Evolutionary conservation across 2,329 filamentous ascomycete species (phyloP).

Genomic region (Cladophialophora bantiana): DNA sequence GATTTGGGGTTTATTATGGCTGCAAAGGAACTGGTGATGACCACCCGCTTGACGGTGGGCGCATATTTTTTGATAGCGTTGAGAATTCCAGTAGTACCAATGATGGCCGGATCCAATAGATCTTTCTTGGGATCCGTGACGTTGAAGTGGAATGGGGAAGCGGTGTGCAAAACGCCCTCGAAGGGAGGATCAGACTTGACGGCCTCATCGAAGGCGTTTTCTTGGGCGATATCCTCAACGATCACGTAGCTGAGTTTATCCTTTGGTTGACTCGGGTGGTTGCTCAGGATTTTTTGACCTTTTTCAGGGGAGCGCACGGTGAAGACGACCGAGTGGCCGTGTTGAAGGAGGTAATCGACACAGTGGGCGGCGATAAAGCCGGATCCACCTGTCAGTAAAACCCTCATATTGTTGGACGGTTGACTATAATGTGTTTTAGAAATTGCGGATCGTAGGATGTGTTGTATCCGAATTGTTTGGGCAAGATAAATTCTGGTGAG

Average conservation of each 20-base stretch:
- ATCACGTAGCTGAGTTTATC: constrained; percentile 69
- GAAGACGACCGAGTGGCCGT: constrained; percentile 65
- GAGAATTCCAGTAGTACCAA: constrained; percentile 68
- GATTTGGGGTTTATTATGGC: constrained; percentile 62
- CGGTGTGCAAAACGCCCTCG: constrained; percentile 76
- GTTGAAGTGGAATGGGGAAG: constrained; percentile 76
- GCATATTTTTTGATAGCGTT: constrained; percentile 67
- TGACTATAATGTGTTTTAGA: constrained; percentile 2
- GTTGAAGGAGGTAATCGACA: constrained; percentile 65
- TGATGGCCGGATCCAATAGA: constrained; percentile 66
- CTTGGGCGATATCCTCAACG: constrained; percentile 74
- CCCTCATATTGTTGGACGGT: constrained; percentile 49
- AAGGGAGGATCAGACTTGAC: constrained; percentile 70
- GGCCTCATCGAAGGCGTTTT: constrained; percentile 72
- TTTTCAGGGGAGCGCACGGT: constrained; percentile 69
- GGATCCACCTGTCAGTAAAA: constrained; percentile 58
- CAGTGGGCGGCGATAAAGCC: constrained; percentile 72
- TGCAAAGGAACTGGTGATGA: constrained; percentile 74
- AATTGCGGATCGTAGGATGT: not conserved
- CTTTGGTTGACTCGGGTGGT: constrained; percentile 59
- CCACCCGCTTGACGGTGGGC: constrained; percentile 74
- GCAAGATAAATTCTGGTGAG: not conserved
- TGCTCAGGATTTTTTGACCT: constrained; percentile 65
- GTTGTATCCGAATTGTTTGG: not conserved
- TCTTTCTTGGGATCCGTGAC: constrained; percentile 72